These are phyloP conservation scores for Escovopsis weberi DNA, from an alignment of 2,329 filamentous ascomycete species.

Conservation along the genomic window DNA sequence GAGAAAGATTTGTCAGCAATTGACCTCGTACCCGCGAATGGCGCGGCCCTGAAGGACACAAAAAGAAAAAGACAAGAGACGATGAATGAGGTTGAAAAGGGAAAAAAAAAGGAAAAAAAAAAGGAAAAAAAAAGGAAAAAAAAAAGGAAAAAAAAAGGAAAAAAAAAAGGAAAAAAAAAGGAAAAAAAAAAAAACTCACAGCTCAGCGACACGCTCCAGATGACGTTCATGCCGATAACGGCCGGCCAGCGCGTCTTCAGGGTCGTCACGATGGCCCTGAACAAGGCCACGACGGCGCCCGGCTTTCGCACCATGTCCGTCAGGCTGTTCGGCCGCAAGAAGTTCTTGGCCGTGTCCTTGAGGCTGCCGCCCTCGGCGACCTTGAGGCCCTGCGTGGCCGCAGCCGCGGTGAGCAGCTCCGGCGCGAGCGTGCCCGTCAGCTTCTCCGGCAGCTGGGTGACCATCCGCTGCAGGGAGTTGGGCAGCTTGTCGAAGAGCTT, in stretches of 20 bases:
- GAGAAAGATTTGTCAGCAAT: background rate
- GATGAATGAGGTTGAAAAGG: no score
- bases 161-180: background rate
- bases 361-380: conserved; percentile 37
- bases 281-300: conserved; percentile 68
- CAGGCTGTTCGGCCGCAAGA: conserved; percentile 56
- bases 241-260: conserved; percentile 80
- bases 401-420: conserved; percentile 62
- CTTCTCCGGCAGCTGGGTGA: conserved; percentile 72
- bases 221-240: conserved; percentile 77
- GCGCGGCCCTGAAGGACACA: no score
- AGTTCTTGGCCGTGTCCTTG: conserved; percentile 48
- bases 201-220: conserved; percentile 81
- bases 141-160: no score
- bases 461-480: conserved; percentile 66
- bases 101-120: no score
- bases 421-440: conserved; percentile 63
- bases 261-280: conserved; percentile 83
- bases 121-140: no score
- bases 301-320: conserved; percentile 74
- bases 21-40: no score
- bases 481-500: conserved; percentile 55
- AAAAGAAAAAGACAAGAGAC: no score
- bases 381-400: conserved; percentile 56
- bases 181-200: conserved; percentile 36